Evolutionary conservation across 148 eudicot species (phyloP).

Genomic region (Silene conica): DNA sequence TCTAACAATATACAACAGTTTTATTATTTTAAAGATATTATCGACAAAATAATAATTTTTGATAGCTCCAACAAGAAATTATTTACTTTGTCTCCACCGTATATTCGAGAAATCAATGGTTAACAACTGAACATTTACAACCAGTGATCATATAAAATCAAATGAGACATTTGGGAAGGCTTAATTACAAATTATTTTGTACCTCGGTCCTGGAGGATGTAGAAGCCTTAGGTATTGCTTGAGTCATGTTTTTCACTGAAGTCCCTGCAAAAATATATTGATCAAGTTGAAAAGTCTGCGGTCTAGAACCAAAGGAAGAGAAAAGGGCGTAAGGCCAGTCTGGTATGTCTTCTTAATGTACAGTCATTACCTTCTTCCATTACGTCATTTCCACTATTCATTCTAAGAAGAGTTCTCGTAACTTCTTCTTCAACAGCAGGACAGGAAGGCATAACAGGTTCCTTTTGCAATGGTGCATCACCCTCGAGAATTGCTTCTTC

Average conservation of each 20-base stretch:
- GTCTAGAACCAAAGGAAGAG: neutral
- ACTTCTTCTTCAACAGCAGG: neutral
- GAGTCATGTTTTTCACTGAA: neutral
- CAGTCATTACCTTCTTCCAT: neutral
- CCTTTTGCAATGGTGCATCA: neutral
- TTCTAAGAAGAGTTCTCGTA: neutral
- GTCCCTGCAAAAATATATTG: constrained; percentile 1
- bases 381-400: neutral
- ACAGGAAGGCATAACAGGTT: neutral
- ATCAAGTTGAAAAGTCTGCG: neutral
- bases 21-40: too few relatives aligned
- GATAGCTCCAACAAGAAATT: too few relatives aligned
- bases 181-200: neutral
- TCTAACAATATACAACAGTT: too few relatives aligned
- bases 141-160: too few relatives aligned
- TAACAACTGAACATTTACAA: too few relatives aligned
- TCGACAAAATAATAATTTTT: too few relatives aligned
- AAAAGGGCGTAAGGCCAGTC: neutral
- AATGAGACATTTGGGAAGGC: too few relatives aligned
- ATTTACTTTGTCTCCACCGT: too few relatives aligned
- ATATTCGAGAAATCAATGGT: too few relatives aligned
- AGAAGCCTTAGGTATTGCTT: neutral
- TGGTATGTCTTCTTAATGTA: neutral
- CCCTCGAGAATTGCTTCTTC: neutral
- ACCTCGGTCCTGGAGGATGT: neutral